These are phyloP conservation scores for Epichloe baconii DNA, from an alignment of 2,329 filamentous ascomycete genomes.

Conservation along the genomic window DNA sequence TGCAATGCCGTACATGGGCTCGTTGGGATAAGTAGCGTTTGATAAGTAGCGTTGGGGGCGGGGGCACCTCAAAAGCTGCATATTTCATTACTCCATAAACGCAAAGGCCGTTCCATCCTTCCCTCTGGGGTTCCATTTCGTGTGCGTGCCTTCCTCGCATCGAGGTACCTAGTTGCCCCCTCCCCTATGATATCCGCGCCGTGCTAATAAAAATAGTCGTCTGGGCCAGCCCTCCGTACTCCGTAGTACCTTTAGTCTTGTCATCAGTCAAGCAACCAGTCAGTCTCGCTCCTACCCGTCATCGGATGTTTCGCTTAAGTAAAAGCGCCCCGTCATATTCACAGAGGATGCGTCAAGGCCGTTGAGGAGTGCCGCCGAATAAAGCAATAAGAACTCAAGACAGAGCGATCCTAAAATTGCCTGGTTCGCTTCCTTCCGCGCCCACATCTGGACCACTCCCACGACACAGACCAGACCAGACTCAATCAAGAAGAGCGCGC, in stretches of 20 bases:
- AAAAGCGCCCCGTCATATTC: conserved; percentile 4
- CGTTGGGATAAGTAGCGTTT: too few species aligned
- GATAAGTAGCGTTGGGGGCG: too few species aligned
- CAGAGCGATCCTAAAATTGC: conserved; percentile 1
- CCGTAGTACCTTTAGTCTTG: background rate
- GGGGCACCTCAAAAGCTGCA: background rate
- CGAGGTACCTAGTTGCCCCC: background rate
- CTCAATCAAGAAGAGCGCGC: conserved; percentile 24
- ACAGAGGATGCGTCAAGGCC: conserved; percentile 6
- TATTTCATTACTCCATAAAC: background rate
- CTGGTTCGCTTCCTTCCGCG: conserved; percentile 25
- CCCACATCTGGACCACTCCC: conserved; percentile 4
- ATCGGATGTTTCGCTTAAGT: conserved; percentile 1
- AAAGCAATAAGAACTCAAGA: conserved; percentile 7
- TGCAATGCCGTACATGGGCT: background rate
- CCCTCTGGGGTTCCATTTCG: background rate
- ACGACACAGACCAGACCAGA: conserved; percentile 18
- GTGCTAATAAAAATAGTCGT: background rate
- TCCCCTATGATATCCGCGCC: background rate
- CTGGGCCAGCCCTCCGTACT: background rate
- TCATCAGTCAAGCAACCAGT: background rate
- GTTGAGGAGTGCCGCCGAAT: conserved; percentile 5
- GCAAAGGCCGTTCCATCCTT: conserved; percentile 3
- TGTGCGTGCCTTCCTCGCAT: background rate
- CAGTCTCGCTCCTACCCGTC: background rate